Percentiles rank a stretch among this genome's conserved stretches.
Evolutionary conservation across 73 alveolate genomes (phyloP).

Genomic region (Symbiodinium natans): DNA sequence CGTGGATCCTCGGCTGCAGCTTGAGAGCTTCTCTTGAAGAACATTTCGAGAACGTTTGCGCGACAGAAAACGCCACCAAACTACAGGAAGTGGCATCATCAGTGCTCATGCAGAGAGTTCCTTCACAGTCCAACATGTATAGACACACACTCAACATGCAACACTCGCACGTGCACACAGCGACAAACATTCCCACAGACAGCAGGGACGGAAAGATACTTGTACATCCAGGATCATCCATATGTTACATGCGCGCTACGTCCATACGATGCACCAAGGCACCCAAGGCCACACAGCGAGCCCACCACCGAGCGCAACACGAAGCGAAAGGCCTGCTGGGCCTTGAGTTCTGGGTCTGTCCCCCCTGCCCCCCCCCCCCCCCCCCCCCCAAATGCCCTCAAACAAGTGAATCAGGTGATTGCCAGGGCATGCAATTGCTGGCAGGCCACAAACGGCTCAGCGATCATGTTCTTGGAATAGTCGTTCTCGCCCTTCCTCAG

Average conservation of each 20-base stretch:
- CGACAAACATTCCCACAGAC: background rate
- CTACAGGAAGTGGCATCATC: too few relatives aligned
- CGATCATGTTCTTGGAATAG: slow-evolving; percentile 53
- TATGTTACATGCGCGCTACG: too few relatives aligned
- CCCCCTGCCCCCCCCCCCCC: background rate
- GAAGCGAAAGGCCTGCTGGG: slow-evolving; percentile 36
- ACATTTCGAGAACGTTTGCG: too few relatives aligned
- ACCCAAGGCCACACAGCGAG: slow-evolving; percentile 45
- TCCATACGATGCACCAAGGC: background rate
- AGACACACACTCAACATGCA: background rate
- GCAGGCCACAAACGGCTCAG: slow-evolving; percentile 56
- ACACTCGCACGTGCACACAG: background rate
- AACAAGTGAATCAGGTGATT: too few relatives aligned
- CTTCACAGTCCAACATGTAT: too few relatives aligned
- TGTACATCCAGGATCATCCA: background rate
- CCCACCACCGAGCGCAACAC: slow-evolving; percentile 41
- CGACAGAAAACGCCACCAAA: too few relatives aligned
- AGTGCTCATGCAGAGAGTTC: too few relatives aligned
- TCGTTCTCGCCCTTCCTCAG: slow-evolving; percentile 78
- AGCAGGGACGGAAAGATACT: background rate
- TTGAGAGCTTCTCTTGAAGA: background rate
- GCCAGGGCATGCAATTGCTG: too few relatives aligned
- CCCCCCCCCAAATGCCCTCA: too few relatives aligned
- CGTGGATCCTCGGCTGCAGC: background rate
- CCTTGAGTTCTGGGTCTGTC: slow-evolving; percentile 9